phyloP scores from a whole-genome alignment of 352 stramenopile genomes.

The Pythium pectinolyticum region DNA sequence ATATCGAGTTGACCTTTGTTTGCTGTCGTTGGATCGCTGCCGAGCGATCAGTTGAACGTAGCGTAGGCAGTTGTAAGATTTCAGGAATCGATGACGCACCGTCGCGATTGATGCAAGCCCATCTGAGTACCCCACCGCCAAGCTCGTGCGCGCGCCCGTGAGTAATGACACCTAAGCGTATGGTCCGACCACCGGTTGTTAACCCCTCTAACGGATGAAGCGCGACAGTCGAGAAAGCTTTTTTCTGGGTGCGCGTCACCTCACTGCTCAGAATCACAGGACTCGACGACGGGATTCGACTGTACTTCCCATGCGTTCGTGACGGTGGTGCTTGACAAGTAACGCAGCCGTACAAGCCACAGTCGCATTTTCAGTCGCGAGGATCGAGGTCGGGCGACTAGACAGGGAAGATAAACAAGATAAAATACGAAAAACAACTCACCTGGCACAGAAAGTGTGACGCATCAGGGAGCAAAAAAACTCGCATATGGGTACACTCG shows the following conservation, averaged over 20 bases:
- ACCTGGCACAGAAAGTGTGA: slow-evolving; percentile 13
- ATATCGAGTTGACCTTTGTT: background rate
- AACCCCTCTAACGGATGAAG: too few species aligned
- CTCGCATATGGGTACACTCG: background rate
- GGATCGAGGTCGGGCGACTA: slow-evolving; percentile 10
- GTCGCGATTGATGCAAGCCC: background rate
- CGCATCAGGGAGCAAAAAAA: slow-evolving; percentile 19
- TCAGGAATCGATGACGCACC: background rate
- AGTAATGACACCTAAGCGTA: background rate
- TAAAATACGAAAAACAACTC: slow-evolving; percentile 29
- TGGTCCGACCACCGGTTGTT: background rate
- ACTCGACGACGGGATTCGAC: too few species aligned
- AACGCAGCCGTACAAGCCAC: too few species aligned
- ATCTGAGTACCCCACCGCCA: too few species aligned
- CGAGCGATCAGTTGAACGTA: too few species aligned
- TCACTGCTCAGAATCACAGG: too few species aligned
- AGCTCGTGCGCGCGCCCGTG: background rate
- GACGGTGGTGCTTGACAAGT: too few species aligned
- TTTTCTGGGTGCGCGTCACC: too few species aligned
- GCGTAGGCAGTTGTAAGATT: too few species aligned
- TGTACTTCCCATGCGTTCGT: background rate
- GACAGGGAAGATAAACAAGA: slow-evolving; percentile 22
- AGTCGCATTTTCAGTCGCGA: slow-evolving; percentile 17
- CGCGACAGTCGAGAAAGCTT: too few species aligned
- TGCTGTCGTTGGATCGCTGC: background rate